Base-by-base conservation (phyloP, 2,329 filamentous ascomycete genomes). In the Fusarium haematococcum region DNA sequence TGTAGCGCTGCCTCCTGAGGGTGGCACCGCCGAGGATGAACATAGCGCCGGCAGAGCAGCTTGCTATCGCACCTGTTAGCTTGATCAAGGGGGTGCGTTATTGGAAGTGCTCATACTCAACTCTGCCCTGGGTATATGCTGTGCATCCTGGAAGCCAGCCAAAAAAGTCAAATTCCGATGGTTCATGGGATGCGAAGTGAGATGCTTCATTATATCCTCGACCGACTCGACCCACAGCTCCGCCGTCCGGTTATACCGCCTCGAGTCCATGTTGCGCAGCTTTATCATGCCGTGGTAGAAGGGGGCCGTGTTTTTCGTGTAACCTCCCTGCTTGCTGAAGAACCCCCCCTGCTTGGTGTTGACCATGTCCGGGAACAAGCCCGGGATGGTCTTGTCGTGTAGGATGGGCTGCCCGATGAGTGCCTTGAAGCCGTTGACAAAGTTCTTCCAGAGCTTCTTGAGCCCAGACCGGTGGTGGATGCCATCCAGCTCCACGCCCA, bases 201-300 rank as follows among this genome's bases (percentile, higher is more conserved):
- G 87, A 77, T 95, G 87, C 68, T 88, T 81, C 57, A 97, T 96
- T 7, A 91, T 91, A 8, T 92, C 95, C 75, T 97, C 91, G 62
- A 91, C 93, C 2, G 94, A 94, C 1, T 87, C 80, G 48, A 94
- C 84, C 94, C 94, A 98, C 57, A 91, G 90, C 72, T 95, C 92
- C 77, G 88, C 91, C 84, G 96, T 95, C 4, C 82, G 71, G 2
- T 78, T 82, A 77, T 93, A 97, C 86, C 79, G 96, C 92, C 81
- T 97, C 97, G 64, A 96, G 83, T 37, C 33, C 43, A 62, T 6
- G 59, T 39, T 62, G 78, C 92, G 97, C 93, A 97, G 96, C 86
- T 97, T 97, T 82, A 97, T 92, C 35, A 97, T 88, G 78, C 97
- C 97, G 83, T 97, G 94, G 84, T 97, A 97, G 84, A 92, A 97